phyloP scores from a whole-genome alignment of 768 basidiomycete genomes.

The Tephrocybe rancida region DNA sequence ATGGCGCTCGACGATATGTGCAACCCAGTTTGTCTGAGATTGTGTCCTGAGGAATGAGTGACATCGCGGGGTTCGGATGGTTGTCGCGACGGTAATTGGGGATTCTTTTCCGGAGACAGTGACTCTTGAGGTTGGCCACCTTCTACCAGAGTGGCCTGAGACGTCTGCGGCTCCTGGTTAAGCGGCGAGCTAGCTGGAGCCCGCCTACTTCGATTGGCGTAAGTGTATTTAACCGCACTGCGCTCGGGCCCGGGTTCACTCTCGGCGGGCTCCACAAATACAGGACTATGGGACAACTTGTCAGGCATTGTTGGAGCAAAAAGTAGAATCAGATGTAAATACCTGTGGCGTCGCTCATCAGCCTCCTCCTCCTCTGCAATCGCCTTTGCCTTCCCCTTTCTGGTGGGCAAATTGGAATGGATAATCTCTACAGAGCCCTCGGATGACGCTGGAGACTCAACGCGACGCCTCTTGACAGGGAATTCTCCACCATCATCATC shows the following conservation, averaged over 20 bases:
- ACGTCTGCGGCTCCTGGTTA: slow-evolving; percentile 9
- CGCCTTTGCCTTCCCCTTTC: slow-evolving; percentile 6
- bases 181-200: background rate
- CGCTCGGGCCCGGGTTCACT: slow-evolving; percentile 8
- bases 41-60: too few species aligned
- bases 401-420: background rate
- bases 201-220: background rate
- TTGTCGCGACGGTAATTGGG: background rate
- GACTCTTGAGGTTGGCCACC: background rate
- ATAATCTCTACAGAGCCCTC: background rate
- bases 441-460: background rate
- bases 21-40: too few species aligned
- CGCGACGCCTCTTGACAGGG: slow-evolving; percentile 9
- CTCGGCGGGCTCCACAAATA: background rate
- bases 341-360: background rate
- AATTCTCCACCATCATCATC: background rate
- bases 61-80: background rate
- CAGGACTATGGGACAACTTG: background rate
- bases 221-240: background rate
- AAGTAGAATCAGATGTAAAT: background rate
- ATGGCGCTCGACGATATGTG: too few species aligned
- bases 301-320: background rate
- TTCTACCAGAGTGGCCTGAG: slow-evolving; percentile 18
- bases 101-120: background rate
- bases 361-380: slow-evolving; percentile 1